These are phyloP conservation scores for Ceratobasidium sp. DNA, from an alignment of 1,284 basidiomycete species.

Conservation along the genomic window DNA sequence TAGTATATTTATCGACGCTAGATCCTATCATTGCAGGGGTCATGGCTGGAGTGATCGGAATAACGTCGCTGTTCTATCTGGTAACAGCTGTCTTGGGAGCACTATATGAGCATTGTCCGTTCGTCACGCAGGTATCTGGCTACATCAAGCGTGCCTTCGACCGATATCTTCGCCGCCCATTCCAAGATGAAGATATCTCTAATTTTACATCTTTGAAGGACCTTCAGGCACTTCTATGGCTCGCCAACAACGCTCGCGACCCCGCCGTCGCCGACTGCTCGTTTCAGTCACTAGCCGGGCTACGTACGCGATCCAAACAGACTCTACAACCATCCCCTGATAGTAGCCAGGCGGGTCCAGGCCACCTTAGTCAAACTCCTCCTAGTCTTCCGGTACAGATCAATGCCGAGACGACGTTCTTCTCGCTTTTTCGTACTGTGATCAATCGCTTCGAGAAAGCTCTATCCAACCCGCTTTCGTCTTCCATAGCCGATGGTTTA, in stretches of 20 bases:
- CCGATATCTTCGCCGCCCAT: neutral
- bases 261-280: neutral
- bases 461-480: neutral
- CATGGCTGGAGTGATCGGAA: neutral
- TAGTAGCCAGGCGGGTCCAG: neutral
- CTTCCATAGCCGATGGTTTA: neutral
- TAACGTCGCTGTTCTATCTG: conserved; percentile 11
- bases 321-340: too few species aligned
- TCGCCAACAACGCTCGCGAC: neutral
- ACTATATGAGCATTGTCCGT: conserved; percentile 1
- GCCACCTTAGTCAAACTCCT: neutral
- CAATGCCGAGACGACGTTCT: neutral
- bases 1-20: conserved; percentile 24
- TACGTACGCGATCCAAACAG: neutral
- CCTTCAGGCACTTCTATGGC: conserved; percentile 4
- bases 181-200: too few species aligned
- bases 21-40: neutral
- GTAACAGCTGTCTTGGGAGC: neutral
- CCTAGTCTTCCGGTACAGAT: neutral
- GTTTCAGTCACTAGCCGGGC: conserved; percentile 7
- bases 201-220: neutral
- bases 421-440: neutral
- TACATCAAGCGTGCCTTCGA: neutral
- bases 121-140: neutral
- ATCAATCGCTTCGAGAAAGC: neutral